phyloP scores from a whole-genome alignment of 805 yeast genomes.

The Saccharomycopsis sp. region DNA sequence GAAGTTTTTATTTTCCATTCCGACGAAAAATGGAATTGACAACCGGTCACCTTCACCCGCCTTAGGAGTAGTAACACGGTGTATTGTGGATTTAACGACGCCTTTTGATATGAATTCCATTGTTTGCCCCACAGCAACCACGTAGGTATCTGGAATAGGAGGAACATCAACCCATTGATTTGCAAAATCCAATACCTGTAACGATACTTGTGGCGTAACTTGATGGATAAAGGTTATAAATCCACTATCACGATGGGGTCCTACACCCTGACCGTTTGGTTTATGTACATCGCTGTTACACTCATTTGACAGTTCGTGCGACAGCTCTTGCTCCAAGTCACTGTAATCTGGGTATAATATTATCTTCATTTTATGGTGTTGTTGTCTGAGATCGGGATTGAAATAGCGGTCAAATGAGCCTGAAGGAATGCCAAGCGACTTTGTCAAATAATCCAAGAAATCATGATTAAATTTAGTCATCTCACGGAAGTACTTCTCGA shows the following conservation, averaged over 20 bases:
- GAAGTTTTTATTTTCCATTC: slow-evolving; percentile 14
- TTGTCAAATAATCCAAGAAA: slow-evolving; percentile 45
- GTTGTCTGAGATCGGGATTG: slow-evolving; percentile 36
- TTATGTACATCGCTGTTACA: slow-evolving; percentile 18
- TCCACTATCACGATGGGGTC: slow-evolving; percentile 65
- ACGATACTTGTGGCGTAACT: slow-evolving; percentile 45
- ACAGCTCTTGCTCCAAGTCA: slow-evolving; percentile 25
- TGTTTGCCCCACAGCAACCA: slow-evolving; percentile 56
- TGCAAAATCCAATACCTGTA: slow-evolving; percentile 49
- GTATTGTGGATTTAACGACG: slow-evolving; percentile 54
- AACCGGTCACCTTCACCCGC: slow-evolving; percentile 26
- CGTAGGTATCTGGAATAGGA: slow-evolving; percentile 41
- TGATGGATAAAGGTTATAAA: slow-evolving; percentile 55
- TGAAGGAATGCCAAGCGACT: slow-evolving; percentile 44
- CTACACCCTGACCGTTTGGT: slow-evolving; percentile 44
- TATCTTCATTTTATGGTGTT: slow-evolving; percentile 47
- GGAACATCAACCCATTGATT: slow-evolving; percentile 54
- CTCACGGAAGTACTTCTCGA: slow-evolving; percentile 37
- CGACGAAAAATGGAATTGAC: slow-evolving; percentile 24
- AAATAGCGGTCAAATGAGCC: slow-evolving; percentile 43
- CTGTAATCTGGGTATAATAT: slow-evolving; percentile 48
- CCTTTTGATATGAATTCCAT: slow-evolving; percentile 55
- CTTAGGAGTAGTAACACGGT: slow-evolving; percentile 42
- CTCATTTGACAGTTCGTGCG: slow-evolving; percentile 14
- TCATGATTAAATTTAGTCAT: slow-evolving; percentile 39